Conservation (phyloP, 768 basidiomycete species). For the Rhodotorula diobovata region DNA sequence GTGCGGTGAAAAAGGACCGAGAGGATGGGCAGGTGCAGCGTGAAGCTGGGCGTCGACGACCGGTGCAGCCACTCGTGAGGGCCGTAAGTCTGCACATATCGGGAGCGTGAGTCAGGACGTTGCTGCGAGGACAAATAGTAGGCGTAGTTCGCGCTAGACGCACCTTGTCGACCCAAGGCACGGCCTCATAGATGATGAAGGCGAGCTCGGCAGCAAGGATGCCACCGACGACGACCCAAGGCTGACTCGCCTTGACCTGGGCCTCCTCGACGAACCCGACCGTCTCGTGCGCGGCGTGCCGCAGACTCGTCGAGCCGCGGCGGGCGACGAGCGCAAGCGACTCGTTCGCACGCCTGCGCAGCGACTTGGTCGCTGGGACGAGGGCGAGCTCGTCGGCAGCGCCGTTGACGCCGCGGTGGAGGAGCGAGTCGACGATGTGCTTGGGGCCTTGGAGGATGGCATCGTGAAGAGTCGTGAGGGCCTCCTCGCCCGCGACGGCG, state of each 20-base stretch:
- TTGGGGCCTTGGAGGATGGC: constrained; percentile 5
- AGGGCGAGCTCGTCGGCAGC: constrained; percentile 4
- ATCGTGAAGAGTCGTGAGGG: constrained; percentile 8
- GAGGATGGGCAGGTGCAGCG: constrained; percentile 22
- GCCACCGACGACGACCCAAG: constrained; percentile 20
- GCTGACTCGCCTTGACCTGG: constrained; percentile 16
- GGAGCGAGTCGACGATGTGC: constrained; percentile 24
- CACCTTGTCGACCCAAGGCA: constrained; percentile 31
- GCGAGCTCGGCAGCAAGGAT: constrained; percentile 16
- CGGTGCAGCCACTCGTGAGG: constrained; percentile 22
- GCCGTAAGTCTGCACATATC: constrained; percentile 11
- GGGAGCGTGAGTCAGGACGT: not conserved
- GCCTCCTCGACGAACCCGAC: constrained; percentile 14
- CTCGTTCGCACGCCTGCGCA: not conserved
- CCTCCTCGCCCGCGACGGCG: not conserved
- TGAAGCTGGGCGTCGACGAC: not conserved
- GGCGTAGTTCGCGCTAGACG: not conserved
- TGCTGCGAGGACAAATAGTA: too few species aligned
- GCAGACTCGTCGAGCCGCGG: not conserved
- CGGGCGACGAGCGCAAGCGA: not conserved
- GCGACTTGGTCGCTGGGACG: constrained; percentile 13
- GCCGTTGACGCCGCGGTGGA: not conserved
- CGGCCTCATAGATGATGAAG: constrained; percentile 18
- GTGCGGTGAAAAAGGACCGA: constrained; percentile 25
- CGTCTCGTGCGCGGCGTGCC: constrained; percentile 1